Evolutionary conservation across 192 early-diverging fungal genomes (phyloP), one percentile per base, ranked within the genome.

Genomic region (Gorgonomyces haynaldii): DNA sequence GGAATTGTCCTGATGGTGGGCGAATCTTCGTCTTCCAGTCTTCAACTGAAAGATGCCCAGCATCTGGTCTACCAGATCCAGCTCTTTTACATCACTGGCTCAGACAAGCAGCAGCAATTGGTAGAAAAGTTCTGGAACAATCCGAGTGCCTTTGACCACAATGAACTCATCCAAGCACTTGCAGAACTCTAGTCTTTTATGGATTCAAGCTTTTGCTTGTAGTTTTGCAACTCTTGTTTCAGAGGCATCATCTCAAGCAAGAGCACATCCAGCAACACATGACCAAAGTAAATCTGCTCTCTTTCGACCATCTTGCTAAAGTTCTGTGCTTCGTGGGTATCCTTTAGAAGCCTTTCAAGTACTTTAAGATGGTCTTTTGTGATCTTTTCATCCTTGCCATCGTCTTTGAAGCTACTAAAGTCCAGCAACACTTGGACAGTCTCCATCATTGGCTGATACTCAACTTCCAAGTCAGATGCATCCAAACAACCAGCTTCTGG

Each of bases 1-100:
- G 83, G 72, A 24, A 68, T 96, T 42, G 89, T 96, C 25, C 71
- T 96, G 24, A 93, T 96, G 92, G 63, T 78, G 9, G 92, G 92
- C 15, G 83, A 87, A 47, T 66, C 75, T 2, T 65, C 64, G 10
- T 29, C 24, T 2, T 21, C 25, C 8, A 55, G 76, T 32, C 49
- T 93, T 22, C 74, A 70, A 9, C 37, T 72, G 10, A 60, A 68
- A 15, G 82, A 83, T 25, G 89, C 89, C 2, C 83, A 88, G 62
- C 72, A 79, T 38, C 61, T 96, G 66, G 80, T 81, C 28, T 69
- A 70, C 28, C 75, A 78, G 48, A 64, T 90, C 56, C 92, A 91
- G 58, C 66, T 83, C 60, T 96, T 89, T 56, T 96, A 96, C 57
- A 79, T 85, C 3, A 82, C 81, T 38, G 88, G 88, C 7, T 61